phyloP scores from a whole-genome alignment of 108 stramenopile genomes.

The Conticribra weissflogii region DNA sequence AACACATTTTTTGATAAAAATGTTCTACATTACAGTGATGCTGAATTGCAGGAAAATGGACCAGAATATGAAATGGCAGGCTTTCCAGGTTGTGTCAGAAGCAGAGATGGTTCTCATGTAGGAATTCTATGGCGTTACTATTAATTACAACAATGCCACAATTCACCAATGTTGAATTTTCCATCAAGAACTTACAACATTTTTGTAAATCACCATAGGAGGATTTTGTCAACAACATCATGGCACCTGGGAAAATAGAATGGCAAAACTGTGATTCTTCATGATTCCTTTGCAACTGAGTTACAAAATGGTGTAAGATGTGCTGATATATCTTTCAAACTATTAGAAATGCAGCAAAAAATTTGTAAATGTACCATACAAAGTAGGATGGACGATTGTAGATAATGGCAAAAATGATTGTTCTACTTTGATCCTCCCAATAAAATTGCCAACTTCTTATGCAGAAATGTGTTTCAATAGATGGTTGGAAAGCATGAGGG shows the following conservation, averaged over 20 bases:
- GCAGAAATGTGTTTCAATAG: constrained; percentile 12
- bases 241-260: constrained; percentile 6
- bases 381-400: constrained; percentile 5
- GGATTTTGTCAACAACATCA: constrained; percentile 25
- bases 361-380: not conserved
- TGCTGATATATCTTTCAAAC: constrained; percentile 15
- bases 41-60: not conserved
- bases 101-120: constrained; percentile 13
- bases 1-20: constrained; percentile 2
- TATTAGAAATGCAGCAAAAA: constrained; percentile 3
- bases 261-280: constrained; percentile 17
- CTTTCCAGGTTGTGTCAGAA: not conserved
- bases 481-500: constrained; percentile 30
- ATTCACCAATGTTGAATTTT: constrained; percentile 10
- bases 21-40: not conserved
- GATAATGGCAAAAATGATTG: constrained; percentile 10
- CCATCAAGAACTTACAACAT: constrained; percentile 23
- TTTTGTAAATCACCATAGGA: constrained; percentile 8
- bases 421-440: constrained; percentile 12
- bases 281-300: constrained; percentile 6
- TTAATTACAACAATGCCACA: constrained; percentile 1
- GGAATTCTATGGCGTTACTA: constrained; percentile 7
- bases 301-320: constrained; percentile 6
- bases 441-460: not conserved
- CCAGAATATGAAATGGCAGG: constrained; percentile 19